Percentiles rank a stretch among this genome's conserved stretches.
phyloP scores from a whole-genome alignment of 257 asterid species.

The Echites panduratus region DNA sequence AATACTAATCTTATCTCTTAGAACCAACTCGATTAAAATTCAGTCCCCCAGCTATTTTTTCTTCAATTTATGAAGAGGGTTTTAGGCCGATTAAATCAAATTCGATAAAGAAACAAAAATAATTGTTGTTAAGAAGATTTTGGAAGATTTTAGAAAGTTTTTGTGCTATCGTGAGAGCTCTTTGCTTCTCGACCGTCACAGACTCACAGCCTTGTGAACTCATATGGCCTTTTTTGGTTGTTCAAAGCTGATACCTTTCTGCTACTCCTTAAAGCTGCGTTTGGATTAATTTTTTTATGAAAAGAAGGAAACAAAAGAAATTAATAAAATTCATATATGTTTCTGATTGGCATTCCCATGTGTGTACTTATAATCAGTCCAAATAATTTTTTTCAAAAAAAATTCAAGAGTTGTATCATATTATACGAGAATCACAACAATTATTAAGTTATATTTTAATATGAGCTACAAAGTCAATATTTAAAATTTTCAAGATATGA shows the following conservation, averaged over 20 bases:
- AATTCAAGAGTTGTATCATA: too few species aligned
- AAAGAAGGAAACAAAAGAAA: too few species aligned
- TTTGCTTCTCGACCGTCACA: not conserved
- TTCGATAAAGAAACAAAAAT: not conserved
- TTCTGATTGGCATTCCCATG: too few species aligned
- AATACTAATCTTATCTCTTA: not conserved
- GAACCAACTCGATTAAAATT: not conserved
- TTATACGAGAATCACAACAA: too few species aligned
- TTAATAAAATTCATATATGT: too few species aligned
- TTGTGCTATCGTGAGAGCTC: not conserved
- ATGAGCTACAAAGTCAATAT: too few species aligned
- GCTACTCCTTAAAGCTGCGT: not conserved
- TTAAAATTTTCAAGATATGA: too few species aligned
- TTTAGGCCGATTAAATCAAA: not conserved
- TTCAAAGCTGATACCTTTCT: not conserved
- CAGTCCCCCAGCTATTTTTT: not conserved
- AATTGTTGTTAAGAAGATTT: not conserved
- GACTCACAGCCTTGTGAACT: not conserved
- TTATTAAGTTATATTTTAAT: too few species aligned
- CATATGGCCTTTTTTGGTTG: not conserved
- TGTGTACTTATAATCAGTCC: too few species aligned
- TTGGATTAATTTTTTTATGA: too few species aligned
- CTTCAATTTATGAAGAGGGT: constrained; percentile 9
- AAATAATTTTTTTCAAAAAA: too few species aligned
- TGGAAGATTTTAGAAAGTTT: too few species aligned